A percentile compares a stretch with the other conserved stretches of the same genome.
Conservation (phyloP, 208 protist species). For the Leishmania amazonensis region DNA sequence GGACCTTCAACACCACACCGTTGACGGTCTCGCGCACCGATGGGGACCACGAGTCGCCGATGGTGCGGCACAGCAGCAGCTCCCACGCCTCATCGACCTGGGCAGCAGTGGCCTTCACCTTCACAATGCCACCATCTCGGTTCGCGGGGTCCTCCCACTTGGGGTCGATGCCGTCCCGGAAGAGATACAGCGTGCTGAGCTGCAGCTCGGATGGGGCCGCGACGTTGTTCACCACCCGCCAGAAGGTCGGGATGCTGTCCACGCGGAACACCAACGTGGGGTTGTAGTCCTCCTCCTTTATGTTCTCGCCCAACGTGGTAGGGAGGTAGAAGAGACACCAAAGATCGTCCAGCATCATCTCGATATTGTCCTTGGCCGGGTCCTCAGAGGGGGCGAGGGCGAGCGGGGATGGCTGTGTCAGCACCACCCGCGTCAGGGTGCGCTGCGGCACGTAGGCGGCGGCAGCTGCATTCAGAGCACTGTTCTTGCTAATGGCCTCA, state of each 20-base stretch:
- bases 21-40: constrained; percentile 73
- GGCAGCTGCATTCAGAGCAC: constrained; percentile 54
- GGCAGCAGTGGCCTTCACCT: constrained; percentile 43
- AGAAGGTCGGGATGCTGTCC: constrained; percentile 84
- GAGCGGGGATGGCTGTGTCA: constrained; percentile 67
- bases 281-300: constrained; percentile 82
- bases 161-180: constrained; percentile 95
- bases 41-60: constrained; percentile 83
- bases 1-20: constrained; percentile 82
- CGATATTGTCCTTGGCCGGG: constrained; percentile 39
- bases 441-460: constrained; percentile 65
- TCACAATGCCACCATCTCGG: constrained; percentile 84
- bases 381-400: constrained; percentile 49
- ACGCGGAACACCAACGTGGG: constrained; percentile 81
- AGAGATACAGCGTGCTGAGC: constrained; percentile 93
- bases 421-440: constrained; percentile 62
- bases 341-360: constrained; percentile 72
- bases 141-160: constrained; percentile 96
- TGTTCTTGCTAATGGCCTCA: constrained; percentile 59
- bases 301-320: constrained; percentile 46
- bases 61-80: constrained; percentile 76
- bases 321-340: constrained; percentile 88
- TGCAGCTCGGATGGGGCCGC: constrained; percentile 70
- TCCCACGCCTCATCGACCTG: constrained; percentile 83
- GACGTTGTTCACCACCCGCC: constrained; percentile 95